Evolutionary conservation across 768 basidiomycete species (phyloP), one percentile per base, ranked within the genome.

Genomic region (Udeniomyces megalosporus): DNA sequence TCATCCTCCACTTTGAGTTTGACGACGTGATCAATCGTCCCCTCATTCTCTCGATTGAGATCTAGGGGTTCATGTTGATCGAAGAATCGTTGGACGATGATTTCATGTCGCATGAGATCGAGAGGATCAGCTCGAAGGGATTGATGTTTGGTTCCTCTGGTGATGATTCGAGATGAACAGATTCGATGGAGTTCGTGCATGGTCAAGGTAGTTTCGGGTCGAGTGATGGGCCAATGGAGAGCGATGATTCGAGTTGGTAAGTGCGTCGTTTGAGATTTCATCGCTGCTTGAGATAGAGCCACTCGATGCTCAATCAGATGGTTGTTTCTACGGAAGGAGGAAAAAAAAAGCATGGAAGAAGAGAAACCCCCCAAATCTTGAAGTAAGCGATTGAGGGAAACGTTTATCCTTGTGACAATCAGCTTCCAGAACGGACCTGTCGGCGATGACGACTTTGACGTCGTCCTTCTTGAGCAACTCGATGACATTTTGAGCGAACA

Each of bases 81-180:
- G 58, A 97, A 74, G 75, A 99, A 97, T 73, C 76, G 77, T 82
- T 83, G 83, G n/a, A 97, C 72, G 22, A 92, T 80, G 5, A 80
- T 77, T 72, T 95, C 91, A 73, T 97, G 87, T 29, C 73, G 68
- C 59, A 78, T 79, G 20, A 74, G 70, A 17, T 70, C 71, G 66
- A 84, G 81, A 0, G 66, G 50, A 50, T 73, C 70, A 0, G 84
- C 82, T 42, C 79, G 81, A 0, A 99, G 80, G 0, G 81, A 80
- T 71, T 96, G 78, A 75, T 99, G 95, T 66, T 85, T 86, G 4
- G 81, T 79, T 0, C 93, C 95, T 4, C 95, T 84, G 17, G 67
- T 62, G 5, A 79, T 69, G 58, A 99, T 78, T 24, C 92, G 84
- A 60, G 86, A 81, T 1, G 80, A 79, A 69, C 87, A 91, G 34